Evolutionary conservation across 2,329 filamentous ascomycete genomes (phyloP).

Genomic region (Dichotomopilus funicola): DNA sequence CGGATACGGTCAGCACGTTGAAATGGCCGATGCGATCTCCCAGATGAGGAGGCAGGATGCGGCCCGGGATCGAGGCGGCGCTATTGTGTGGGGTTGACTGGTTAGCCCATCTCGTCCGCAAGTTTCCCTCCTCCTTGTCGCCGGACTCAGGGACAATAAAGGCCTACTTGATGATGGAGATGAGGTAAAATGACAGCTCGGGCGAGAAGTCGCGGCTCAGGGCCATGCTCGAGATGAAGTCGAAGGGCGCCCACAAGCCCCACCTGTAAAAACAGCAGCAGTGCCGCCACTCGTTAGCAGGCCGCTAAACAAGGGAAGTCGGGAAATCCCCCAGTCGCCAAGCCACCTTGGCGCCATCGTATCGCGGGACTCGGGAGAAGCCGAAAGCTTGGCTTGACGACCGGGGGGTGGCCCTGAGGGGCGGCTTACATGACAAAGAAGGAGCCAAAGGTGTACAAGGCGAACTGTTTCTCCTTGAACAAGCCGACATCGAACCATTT

Average conservation of each 20-base stretch:
- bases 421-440: not conserved
- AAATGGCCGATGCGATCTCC: not conserved
- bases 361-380: not conserved
- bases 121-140: not conserved
- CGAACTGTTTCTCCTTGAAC: not conserved
- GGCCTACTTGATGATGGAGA: not conserved
- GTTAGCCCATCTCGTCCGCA: not conserved
- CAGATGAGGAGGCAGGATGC: not conserved
- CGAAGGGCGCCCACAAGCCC: constrained; percentile 1
- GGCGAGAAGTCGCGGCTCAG: not conserved
- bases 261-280: not conserved
- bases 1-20: not conserved
- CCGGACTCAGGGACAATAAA: not conserved
- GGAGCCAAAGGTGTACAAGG: not conserved
- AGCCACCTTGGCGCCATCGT: not conserved
- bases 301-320: not conserved
- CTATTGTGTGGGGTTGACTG: not conserved
- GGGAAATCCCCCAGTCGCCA: not conserved
- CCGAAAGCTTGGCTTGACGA: not conserved
- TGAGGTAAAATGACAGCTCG: not conserved
- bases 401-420: not conserved
- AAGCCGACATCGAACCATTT: not conserved
- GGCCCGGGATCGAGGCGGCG: not conserved
- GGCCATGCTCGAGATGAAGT: constrained; percentile 1
- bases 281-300: not conserved